Evolutionary conservation across 176 grass and related monocot genomes (phyloP).

Genomic region (Rhynchospora pubera): DNA sequence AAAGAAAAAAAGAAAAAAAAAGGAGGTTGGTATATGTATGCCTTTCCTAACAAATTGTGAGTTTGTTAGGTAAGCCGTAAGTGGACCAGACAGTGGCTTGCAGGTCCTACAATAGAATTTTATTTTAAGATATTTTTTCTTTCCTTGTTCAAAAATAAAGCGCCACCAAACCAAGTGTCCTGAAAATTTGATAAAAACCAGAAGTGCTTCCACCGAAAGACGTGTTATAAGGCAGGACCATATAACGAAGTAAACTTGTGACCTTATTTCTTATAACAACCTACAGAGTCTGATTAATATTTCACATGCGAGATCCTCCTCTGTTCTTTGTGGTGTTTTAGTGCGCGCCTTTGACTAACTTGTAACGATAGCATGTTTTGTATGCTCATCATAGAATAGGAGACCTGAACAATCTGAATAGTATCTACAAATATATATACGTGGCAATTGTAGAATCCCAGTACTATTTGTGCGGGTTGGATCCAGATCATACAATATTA

Average conservation of each 20-base stretch:
- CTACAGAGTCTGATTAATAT: neutral
- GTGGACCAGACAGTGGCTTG: neutral
- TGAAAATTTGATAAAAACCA: neutral
- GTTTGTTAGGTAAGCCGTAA: slow-evolving; percentile 9
- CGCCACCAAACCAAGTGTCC: neutral
- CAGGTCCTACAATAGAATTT: neutral
- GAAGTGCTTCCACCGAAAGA: neutral
- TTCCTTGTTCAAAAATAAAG: neutral
- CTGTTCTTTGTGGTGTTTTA: neutral
- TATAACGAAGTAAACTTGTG: neutral
- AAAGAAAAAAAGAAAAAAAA: too few species aligned
- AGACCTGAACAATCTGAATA: neutral
- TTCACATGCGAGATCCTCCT: neutral
- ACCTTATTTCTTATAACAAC: neutral
- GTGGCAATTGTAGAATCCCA: neutral
- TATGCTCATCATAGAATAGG: neutral
- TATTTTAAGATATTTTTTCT: neutral
- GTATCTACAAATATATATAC: neutral
- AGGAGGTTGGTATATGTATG: neutral
- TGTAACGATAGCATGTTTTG: neutral
- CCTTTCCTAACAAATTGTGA: neutral
- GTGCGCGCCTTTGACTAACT: neutral
- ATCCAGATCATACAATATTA: neutral
- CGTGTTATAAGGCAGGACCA: neutral
- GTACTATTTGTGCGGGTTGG: neutral